Evolutionary conservation across 352 stramenopile species (phyloP).

Genomic region (Phytophthora brassicae): DNA sequence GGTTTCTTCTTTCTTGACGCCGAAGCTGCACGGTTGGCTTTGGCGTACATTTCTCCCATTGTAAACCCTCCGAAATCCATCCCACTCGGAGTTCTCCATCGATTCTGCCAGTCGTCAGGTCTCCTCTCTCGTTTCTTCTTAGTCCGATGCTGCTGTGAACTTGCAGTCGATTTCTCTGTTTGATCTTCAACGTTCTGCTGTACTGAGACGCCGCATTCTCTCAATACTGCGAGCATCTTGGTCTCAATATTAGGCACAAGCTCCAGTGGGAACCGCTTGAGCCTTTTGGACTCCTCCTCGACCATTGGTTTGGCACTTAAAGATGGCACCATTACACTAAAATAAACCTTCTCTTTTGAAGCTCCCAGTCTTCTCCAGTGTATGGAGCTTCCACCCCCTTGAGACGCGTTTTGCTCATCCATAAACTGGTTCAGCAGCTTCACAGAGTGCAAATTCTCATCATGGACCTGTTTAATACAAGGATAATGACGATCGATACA

Average conservation of each 20-base stretch:
- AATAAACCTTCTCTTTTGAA: conserved; percentile 33
- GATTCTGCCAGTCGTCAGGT: conserved; percentile 16
- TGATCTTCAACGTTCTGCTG: conserved; percentile 8
- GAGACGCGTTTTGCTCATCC: conserved; percentile 44
- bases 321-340: conserved; percentile 35
- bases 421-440: conserved; percentile 77
- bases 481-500: neutral
- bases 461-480: conserved; percentile 43
- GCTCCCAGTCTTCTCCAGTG: conserved; percentile 6
- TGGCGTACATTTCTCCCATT: conserved; percentile 45
- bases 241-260: conserved; percentile 49
- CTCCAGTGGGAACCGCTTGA: conserved; percentile 56
- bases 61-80: conserved; percentile 63
- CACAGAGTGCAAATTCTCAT: conserved; percentile 71
- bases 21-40: conserved; percentile 23
- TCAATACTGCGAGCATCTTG: conserved; percentile 50
- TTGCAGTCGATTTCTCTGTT: neutral
- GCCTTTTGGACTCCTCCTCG: conserved; percentile 8
- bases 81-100: conserved; percentile 19
- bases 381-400: conserved; percentile 7
- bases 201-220: conserved; percentile 49
- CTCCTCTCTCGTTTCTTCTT: conserved; percentile 11
- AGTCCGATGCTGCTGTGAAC: neutral
- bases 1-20: conserved; percentile 30
- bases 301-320: neutral